Percentiles rank a stretch among this genome's conserved stretches.
Conservation (phyloP, 169 alveolate species). For the Eimeria necatrix region DNA sequence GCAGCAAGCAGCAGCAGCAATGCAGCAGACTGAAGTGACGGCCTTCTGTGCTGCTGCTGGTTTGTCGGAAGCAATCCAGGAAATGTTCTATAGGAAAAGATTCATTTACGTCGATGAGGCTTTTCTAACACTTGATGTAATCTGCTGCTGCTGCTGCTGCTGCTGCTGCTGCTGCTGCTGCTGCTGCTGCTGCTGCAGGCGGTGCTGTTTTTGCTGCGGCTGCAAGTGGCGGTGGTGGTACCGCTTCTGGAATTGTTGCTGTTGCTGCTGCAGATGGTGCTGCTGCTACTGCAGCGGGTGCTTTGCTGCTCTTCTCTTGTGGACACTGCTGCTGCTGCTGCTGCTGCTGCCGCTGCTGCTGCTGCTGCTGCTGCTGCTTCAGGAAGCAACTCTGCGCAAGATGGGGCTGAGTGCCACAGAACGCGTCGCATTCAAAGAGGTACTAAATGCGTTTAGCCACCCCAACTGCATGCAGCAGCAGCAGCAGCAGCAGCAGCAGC, state of each 20-base stretch:
- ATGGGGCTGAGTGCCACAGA: slow-evolving; percentile 8
- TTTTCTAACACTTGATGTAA: slow-evolving; percentile 33
- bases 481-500: slow-evolving; percentile 12
- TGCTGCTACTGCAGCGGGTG: not conserved
- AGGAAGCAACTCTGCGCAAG: slow-evolving; percentile 5
- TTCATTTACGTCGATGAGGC: slow-evolving; percentile 66
- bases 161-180: not conserved
- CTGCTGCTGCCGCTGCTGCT: not conserved
- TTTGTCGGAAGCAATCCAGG: slow-evolving; percentile 23
- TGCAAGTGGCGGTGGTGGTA: no score
- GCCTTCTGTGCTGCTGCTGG: slow-evolving; percentile 44
- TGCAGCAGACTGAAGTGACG: slow-evolving; percentile 49
- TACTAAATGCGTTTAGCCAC: not conserved
- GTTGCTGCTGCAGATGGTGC: not conserved
- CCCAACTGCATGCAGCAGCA: not conserved
- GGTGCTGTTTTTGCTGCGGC: no score
- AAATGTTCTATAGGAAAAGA: slow-evolving; percentile 7
- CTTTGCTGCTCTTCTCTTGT: not conserved
- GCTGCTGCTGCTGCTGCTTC: slow-evolving; percentile 25
- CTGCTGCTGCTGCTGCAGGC: not conserved
- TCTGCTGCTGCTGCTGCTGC: not conserved
- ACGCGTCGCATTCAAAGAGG: slow-evolving; percentile 21
- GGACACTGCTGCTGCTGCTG: not conserved
- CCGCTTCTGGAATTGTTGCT: not conserved
- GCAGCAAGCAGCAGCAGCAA: slow-evolving; percentile 63